These are phyloP conservation scores for Hypericum perforatum DNA, from an alignment of 345 rosid species.

Conservation along the genomic window DNA sequence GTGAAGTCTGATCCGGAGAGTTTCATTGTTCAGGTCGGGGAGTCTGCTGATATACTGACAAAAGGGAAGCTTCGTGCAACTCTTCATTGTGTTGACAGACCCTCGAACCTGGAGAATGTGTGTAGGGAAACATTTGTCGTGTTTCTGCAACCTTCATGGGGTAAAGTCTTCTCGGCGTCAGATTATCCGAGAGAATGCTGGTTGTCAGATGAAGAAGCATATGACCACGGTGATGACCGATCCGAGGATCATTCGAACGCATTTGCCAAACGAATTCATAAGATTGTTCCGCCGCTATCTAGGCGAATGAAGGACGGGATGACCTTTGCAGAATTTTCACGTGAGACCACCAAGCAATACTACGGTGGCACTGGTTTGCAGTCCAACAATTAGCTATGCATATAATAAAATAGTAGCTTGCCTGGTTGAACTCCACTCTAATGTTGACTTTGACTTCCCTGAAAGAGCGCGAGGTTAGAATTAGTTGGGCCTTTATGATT, in stretches of 20 bases:
- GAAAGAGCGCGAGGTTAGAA: too few relatives aligned
- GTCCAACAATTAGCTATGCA: constrained; percentile 29
- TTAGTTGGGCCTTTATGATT: too few relatives aligned
- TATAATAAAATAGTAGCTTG: too few relatives aligned
- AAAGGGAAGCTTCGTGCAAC: constrained; percentile 63
- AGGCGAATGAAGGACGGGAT: constrained; percentile 74
- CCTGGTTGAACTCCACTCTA: too few relatives aligned
- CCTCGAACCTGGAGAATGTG: constrained; percentile 34
- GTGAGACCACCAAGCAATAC: constrained; percentile 71
- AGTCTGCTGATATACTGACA: constrained; percentile 72
- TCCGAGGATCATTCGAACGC: constrained; percentile 20
- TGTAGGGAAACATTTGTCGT: constrained; percentile 79
- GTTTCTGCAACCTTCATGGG: constrained; percentile 83
- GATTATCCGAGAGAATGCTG: constrained; percentile 26
- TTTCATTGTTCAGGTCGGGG: constrained; percentile 79
- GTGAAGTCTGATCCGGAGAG: constrained; percentile 69
- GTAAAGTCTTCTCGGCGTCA: constrained; percentile 45
- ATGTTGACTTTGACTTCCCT: too few relatives aligned
- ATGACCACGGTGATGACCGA: constrained; percentile 12
- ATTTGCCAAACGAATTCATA: constrained; percentile 25
- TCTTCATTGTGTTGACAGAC: constrained; percentile 72
- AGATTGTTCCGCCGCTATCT: constrained; percentile 54
- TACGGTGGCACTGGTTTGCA: constrained; percentile 82
- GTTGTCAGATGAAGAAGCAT: constrained; percentile 7
- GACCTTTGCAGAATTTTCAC: constrained; percentile 87